Evolutionary conservation across 306 rosid genomes (phyloP), one percentile per base, ranked within the genome.

Genomic region (Trifolium repens): DNA sequence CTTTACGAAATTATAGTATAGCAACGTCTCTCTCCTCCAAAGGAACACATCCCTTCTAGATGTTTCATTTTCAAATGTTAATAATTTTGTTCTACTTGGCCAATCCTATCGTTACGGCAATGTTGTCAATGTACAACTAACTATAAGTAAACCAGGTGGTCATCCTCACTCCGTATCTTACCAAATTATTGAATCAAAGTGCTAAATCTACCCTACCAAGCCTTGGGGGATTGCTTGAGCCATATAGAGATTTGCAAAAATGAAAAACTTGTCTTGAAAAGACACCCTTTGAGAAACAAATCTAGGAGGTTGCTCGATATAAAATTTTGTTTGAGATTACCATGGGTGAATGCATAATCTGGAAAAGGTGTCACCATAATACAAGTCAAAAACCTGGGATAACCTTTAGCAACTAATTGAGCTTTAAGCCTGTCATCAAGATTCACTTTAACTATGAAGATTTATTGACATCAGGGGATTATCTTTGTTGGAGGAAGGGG

Each of bases 301-400:
- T 52, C 58, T 22, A 19, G 34, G 32, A 4, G 61, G 61, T 55
- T 55, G 15, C 7, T 55, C 61, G 34, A 55, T 55, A 55, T 55
- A 24, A 55, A 55, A 55, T 55, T 32, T 55, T 55, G 15, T 3
- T 55, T 55, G 61, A 55, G 61, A 54, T 54, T 54, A 54, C 14
- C 60, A 17, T 19, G 30, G 60, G 60, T 54, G 60, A 54, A 54
- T 54, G 32, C 60, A 54, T 54, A 9, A 19, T 54, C 30, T 19
- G 60, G 32, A 19, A 54, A 19, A 54, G 60, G 60, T 16, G 27
- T 17, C 59, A 17, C 59, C 59, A 53, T 19, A 54, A 9, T 55
- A 9, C 61, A 55, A 55, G 14, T 55, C 30, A 55, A 55, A 55
- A 55, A 9, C 61, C 61, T 55, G 14, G 61, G 61, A 55, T 22